Evolutionary conservation across 306 rosid species (phyloP), one percentile per base, ranked within the genome.

Genomic region (Trifolium repens): DNA sequence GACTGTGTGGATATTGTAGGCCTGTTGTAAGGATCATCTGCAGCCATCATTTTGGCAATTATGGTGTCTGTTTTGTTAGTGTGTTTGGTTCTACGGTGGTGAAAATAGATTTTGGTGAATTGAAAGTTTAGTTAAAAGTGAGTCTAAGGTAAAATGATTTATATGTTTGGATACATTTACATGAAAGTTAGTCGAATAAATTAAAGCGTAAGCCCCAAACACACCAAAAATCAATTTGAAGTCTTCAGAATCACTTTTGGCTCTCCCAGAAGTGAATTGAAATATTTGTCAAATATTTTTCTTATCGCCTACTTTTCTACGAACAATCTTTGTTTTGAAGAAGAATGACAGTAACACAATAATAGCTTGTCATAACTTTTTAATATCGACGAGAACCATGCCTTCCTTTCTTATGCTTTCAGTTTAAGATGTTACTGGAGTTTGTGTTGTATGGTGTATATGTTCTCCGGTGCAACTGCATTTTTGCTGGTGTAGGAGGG

Each of bases 11-110:
- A 43, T 42, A 60, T 37, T 47, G 75, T 35, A 58, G 32, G 70
- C 47, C 53, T 81, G 74, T 72, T 81, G 74, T 72, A 32, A 66
- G 53, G 40, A 63, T 80, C 37, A 65, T 66, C 61, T 66, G 39
- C 17, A 37, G 13, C 42, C 52, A 60, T 62, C 61, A 13, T 67
- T 67, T 39, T 73, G 49, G 37, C 50, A 69, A 15, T 69, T 53
- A 57, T 55, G 42, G 24, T 44, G 74, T 54, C 42, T 46, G 15
- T 59, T 5, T 37, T 37, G 2, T 30, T 30, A 30, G 34, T 30
- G 34, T 30, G 5, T 32, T 32, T 32, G 35, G 35, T 32, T 32
- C 35, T 4, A 32, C 6, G 5, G 34, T 30, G 4, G 34, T 30
- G 34, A 30, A 30, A 32, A 32, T 32, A 32, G 35, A 32, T 32